Percentiles rank a stretch among this genome's conserved stretches.
These are phyloP conservation scores for Calocera viscosa DNA, from an alignment of 768 basidiomycete genomes.

Conservation along the genomic window DNA sequence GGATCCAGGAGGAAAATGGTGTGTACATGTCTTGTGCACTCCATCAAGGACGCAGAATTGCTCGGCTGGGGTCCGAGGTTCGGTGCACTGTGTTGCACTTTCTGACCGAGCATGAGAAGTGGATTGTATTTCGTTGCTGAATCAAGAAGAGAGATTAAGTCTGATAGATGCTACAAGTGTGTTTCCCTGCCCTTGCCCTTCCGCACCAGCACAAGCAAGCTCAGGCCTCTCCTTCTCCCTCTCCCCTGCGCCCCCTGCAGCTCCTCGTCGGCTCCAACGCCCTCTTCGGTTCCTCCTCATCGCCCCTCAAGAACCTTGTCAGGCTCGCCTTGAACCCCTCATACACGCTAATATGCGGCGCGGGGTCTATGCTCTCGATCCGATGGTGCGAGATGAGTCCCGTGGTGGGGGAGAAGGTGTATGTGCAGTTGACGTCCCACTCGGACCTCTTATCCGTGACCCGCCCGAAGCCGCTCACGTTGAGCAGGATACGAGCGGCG, in stretches of 20 bases:
- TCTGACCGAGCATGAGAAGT: no score
- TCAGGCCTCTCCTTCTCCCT: neutral
- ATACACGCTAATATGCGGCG: conserved; percentile 59
- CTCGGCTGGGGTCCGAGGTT: no score
- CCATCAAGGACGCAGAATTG: no score
- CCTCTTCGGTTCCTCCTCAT: neutral
- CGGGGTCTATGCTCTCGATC: conserved; percentile 65
- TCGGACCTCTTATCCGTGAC: conserved; percentile 51
- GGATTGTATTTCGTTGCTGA: no score
- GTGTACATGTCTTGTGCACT: no score
- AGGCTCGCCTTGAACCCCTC: conserved; percentile 34
- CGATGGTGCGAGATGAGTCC: conserved; percentile 54
- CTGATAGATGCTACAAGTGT: no score
- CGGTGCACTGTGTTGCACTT: no score
- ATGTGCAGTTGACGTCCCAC: conserved; percentile 70
- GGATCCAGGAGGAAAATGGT: no score
- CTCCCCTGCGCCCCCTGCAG: neutral
- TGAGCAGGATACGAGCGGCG: conserved; percentile 38
- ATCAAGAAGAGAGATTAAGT: no score
- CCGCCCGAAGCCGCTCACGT: conserved; percentile 46
- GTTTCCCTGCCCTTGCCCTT: neutral
- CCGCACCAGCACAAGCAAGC: neutral
- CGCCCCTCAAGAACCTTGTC: neutral
- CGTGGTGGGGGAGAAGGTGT: conserved; percentile 53
- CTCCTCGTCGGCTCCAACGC: neutral